These are phyloP conservation scores for Ophiosphaerella herpotricha DNA, from an alignment of 2,329 filamentous ascomycete genomes.

Conservation along the genomic window DNA sequence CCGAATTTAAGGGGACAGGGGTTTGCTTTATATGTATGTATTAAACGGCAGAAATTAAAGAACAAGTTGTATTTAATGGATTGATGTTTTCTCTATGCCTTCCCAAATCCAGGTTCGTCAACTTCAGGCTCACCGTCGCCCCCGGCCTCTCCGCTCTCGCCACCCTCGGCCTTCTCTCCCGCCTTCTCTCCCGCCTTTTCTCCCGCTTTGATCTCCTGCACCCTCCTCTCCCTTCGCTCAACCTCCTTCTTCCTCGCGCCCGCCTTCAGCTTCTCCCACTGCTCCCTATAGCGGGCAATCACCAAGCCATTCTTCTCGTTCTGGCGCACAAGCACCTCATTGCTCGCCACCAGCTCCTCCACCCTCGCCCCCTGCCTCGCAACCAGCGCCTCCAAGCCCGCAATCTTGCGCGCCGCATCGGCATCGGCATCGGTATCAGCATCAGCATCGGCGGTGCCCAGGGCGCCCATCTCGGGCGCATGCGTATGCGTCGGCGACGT, in stretches of 20 bases:
- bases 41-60: background rate
- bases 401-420: constrained; percentile 23
- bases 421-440: constrained; percentile 1
- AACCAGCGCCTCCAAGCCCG: constrained; percentile 34
- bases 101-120: constrained; percentile 36
- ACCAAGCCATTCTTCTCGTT: constrained; percentile 63
- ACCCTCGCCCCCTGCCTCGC: constrained; percentile 29
- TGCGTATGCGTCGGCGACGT: too few relatives aligned
- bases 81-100: constrained; percentile 18
- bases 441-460: too few relatives aligned
- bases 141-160: constrained; percentile 18
- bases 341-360: constrained; percentile 61
- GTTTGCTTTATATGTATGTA: background rate
- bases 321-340: constrained; percentile 65
- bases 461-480: too few relatives aligned
- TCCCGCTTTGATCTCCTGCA: constrained; percentile 13
- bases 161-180: constrained; percentile 19
- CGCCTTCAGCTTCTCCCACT: constrained; percentile 72
- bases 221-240: constrained; percentile 30
- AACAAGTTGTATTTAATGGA: too few relatives aligned
- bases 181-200: too few relatives aligned
- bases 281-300: constrained; percentile 62
- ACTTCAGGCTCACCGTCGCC: constrained; percentile 14
- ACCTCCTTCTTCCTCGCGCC: constrained; percentile 54
- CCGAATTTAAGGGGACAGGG: background rate